A percentile compares a stretch with the other conserved stretches of the same genome.
These are phyloP conservation scores for Bassia scoparia DNA, from an alignment of 148 eudicot species.

Conservation along the genomic window DNA sequence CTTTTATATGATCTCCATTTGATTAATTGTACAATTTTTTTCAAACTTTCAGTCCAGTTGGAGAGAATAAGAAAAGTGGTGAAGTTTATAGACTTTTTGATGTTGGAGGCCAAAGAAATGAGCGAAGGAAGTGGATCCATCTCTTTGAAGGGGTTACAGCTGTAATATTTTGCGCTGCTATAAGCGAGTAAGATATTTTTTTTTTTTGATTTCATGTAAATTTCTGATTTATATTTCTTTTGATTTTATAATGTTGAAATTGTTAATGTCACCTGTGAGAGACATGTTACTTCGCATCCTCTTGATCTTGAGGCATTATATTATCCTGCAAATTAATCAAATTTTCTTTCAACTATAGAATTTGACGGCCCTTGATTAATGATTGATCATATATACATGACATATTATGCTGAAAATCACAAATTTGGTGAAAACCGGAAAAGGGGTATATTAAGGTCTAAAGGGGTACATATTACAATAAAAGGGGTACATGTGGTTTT, in stretches of 20 bases:
- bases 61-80: conserved; percentile 92
- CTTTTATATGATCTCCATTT: not conserved
- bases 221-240: not conserved
- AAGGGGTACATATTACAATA: too few relatives aligned
- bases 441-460: too few relatives aligned
- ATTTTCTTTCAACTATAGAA: not conserved
- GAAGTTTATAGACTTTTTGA: conserved; percentile 94
- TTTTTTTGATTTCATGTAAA: not conserved
- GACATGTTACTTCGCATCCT: not conserved
- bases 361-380: not conserved
- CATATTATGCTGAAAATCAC: too few relatives aligned
- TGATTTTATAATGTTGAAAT: too few relatives aligned
- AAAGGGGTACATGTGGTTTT: too few relatives aligned
- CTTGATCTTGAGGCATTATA: not conserved
- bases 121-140: conserved; percentile 99
- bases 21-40: not conserved
- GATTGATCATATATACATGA: too few relatives aligned
- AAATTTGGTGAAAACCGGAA: too few relatives aligned
- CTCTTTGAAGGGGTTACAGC: conserved; percentile 98
- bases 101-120: conserved; percentile 99
- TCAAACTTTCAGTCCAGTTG: conserved; percentile 71
- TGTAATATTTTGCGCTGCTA: conserved; percentile 92
- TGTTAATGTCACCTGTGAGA: not conserved
- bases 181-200: conserved; percentile 77
- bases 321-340: not conserved